Conservation (phyloP, 495 filamentous ascomycete genomes). For the Penicillium argentinense region DNA sequence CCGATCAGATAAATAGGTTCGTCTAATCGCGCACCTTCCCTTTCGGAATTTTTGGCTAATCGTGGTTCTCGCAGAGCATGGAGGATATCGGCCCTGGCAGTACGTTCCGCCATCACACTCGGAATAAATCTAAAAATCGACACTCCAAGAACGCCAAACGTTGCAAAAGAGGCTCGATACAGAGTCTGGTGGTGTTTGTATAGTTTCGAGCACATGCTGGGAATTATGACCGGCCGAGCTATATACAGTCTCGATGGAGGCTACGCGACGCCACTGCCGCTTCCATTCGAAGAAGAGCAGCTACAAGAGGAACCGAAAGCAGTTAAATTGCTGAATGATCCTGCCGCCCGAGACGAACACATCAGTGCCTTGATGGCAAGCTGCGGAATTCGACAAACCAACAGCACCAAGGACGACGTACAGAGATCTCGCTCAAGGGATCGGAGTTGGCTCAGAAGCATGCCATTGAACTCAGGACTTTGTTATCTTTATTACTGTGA, state of each 20-base stretch:
- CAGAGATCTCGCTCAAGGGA: constrained; percentile 23
- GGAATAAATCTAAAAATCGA: constrained; percentile 67
- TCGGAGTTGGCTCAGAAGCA: constrained; percentile 26
- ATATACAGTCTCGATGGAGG: constrained; percentile 49
- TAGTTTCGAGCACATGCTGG: constrained; percentile 57
- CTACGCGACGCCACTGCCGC: constrained; percentile 55
- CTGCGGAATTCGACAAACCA: constrained; percentile 26
- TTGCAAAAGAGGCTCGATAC: constrained; percentile 58
- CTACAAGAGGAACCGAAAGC: constrained; percentile 33
- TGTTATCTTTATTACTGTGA: constrained; percentile 51
- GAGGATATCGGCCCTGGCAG: constrained; percentile 58
- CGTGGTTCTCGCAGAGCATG: constrained; percentile 50
- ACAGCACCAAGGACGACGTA: constrained; percentile 18
- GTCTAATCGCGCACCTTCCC: neutral
- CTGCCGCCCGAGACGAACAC: constrained; percentile 28
- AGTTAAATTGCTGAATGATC: constrained; percentile 28
- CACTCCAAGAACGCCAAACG: constrained; percentile 40
- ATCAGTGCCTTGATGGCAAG: constrained; percentile 38
- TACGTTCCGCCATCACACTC: constrained; percentile 59
- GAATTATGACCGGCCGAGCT: constrained; percentile 62
- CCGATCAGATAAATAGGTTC: constrained; percentile 59
- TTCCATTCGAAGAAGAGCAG: constrained; percentile 56
- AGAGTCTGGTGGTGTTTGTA: constrained; percentile 68
- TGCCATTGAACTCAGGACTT: constrained; percentile 39
- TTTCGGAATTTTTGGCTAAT: neutral